Percentiles rank a stretch among this genome's conserved stretches.
These are phyloP conservation scores for Xylariaceae sp. DNA, from an alignment of 2,329 filamentous ascomycete genomes.

Conservation along the genomic window DNA sequence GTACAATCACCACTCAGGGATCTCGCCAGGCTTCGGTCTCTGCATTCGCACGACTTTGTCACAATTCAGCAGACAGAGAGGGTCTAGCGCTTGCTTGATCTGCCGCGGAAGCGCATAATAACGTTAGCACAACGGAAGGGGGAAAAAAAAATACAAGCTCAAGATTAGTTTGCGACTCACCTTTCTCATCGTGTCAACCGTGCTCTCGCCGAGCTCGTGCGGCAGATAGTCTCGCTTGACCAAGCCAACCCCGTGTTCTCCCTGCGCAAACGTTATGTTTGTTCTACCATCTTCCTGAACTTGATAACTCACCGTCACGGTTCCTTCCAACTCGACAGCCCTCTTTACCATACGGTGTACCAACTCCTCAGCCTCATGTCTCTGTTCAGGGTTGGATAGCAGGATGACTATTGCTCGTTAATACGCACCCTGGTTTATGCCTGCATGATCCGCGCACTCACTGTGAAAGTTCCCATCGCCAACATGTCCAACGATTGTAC, in stretches of 20 bases:
- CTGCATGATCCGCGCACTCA: slow-evolving; percentile 32
- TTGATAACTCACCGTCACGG: slow-evolving; percentile 62
- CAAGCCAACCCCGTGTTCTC: slow-evolving; percentile 81
- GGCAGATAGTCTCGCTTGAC: slow-evolving; percentile 83
- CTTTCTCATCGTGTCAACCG: slow-evolving; percentile 83
- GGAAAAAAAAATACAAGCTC: background rate
- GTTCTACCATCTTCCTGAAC: background rate
- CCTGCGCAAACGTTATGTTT: slow-evolving; percentile 43
- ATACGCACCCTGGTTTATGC: background rate
- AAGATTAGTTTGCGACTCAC: slow-evolving; percentile 44
- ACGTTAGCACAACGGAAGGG: no score
- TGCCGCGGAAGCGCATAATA: no score
- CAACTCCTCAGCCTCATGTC: slow-evolving; percentile 66
- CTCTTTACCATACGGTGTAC: slow-evolving; percentile 86
- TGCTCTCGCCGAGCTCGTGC: slow-evolving; percentile 73
- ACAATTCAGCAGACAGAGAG: slow-evolving; percentile 69
- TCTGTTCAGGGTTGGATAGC: slow-evolving; percentile 67
- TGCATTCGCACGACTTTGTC: slow-evolving; percentile 70
- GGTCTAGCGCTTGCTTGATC: slow-evolving; percentile 82
- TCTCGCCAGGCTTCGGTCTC: slow-evolving; percentile 52
- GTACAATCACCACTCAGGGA: slow-evolving; percentile 46
- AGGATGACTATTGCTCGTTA: slow-evolving; percentile 49
- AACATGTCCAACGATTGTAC: slow-evolving; percentile 70
- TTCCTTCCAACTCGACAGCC: slow-evolving; percentile 82
- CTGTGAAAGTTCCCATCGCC: slow-evolving; percentile 80